These are phyloP conservation scores for Raffaelea arxii DNA, from an alignment of 2,329 filamentous ascomycete genomes.

Conservation along the genomic window DNA sequence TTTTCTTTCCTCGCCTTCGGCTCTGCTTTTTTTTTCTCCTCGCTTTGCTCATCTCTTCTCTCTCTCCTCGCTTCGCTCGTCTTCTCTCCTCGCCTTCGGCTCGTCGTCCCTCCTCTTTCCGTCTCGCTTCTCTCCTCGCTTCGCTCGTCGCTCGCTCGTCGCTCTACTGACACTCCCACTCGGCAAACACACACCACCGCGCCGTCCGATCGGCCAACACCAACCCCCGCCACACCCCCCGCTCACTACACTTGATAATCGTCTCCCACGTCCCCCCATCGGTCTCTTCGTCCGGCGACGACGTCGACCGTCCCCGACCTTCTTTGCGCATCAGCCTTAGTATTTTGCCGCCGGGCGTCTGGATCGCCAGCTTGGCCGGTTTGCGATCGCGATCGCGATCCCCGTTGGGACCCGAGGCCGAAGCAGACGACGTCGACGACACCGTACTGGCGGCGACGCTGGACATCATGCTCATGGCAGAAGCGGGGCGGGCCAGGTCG, in stretches of 20 bases:
- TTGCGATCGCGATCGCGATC: conserved; percentile 53
- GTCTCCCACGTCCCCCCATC: conserved; percentile 79
- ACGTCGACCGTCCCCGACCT: conserved; percentile 39
- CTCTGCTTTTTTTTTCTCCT: not conserved
- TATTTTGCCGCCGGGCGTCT: conserved; percentile 91
- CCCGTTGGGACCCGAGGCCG: conserved; percentile 35
- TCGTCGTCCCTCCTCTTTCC: too few relatives aligned
- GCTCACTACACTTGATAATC: conserved; percentile 81
- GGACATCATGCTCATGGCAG: conserved; percentile 56
- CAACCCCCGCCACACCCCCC: conserved; percentile 69
- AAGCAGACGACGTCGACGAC: conserved; percentile 28
- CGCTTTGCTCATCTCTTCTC: too few relatives aligned
- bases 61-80: too few relatives aligned
- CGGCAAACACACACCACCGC: conserved; percentile 85
- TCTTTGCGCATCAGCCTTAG: conserved; percentile 76
- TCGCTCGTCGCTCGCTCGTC: too few relatives aligned
- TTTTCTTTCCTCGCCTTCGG: too few relatives aligned
- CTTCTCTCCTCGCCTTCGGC: too few relatives aligned
- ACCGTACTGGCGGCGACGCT: conserved; percentile 32
- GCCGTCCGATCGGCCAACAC: conserved; percentile 77
- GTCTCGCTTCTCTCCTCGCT: too few relatives aligned
- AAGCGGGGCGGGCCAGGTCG: conserved; percentile 51
- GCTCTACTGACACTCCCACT: conserved; percentile 56
- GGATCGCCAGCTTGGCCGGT: conserved; percentile 90
- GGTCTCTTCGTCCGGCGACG: conserved; percentile 45